Evolutionary conservation across 2,329 filamentous ascomycete genomes (phyloP), one percentile per base, ranked within the genome.

Genomic region (Rugonectria rugulosa): DNA sequence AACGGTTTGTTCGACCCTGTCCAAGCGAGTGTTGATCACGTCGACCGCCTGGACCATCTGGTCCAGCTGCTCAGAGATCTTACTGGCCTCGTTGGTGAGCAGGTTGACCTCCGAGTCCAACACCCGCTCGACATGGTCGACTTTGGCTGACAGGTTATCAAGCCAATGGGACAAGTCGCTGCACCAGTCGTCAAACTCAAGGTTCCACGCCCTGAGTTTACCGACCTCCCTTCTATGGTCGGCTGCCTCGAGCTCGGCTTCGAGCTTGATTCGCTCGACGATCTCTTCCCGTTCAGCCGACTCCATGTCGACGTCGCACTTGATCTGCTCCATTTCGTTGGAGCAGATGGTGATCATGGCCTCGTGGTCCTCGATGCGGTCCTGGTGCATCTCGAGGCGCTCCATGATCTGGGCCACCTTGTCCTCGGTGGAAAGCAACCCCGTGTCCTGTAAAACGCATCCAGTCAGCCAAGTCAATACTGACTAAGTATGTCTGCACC

Each of bases 401-500:
- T 36, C 6, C 3, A 20, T 14, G 5, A 24, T 3, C 9, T 3
- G 8, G 17, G 11, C 8, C 19, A 34, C 5, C 14, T 24, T 23
- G 14, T 24, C 5, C 6, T 37, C 4, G 1, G 11, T 31, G 21
- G 34, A 14, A n/a, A 20, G 15, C 23, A 14, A 4, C 19, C n/a
- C 6, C 31, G 6, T 6, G 12, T 34, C 42, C 38, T 62, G 10
- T 11, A 34, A 14, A 26, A 34, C 50, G 53, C 51, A 62, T 60
- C 58, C 59, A 9, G 48, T 58, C 59, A 64, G 56, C 53, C 37
- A 60, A 60, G 47, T 8, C 21, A 56, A 42, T 15, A 47, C 3
- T 14, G 46, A 52, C 61, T 62, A 59, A 64, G 61, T 64, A 64
- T 62, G 47, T 63, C 61, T 60, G 56, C 53, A 53, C 50, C 58